These are phyloP conservation scores for Termitomyces sp. DNA, from an alignment of 768 basidiomycete genomes.

Conservation along the genomic window DNA sequence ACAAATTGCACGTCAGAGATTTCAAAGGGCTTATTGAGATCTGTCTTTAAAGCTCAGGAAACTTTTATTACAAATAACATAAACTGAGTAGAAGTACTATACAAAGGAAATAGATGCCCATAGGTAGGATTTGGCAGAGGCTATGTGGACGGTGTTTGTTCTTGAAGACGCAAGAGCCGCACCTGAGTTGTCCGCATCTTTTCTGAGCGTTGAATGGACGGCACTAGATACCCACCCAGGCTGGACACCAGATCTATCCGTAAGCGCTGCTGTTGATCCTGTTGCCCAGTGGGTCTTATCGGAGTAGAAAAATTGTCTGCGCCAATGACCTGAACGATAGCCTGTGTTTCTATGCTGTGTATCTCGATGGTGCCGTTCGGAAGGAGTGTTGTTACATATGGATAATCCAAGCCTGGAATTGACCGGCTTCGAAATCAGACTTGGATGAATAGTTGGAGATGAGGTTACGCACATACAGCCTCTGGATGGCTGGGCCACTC, in stretches of 20 bases:
- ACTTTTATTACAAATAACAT: neutral
- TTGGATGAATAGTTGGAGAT: neutral
- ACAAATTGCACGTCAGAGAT: neutral
- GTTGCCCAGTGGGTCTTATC: constrained; percentile 16
- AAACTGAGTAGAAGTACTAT: neutral
- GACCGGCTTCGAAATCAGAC: neutral
- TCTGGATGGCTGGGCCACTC: constrained; percentile 82
- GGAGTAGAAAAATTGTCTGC: constrained; percentile 28
- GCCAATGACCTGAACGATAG: constrained; percentile 65
- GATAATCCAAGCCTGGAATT: constrained; percentile 70
- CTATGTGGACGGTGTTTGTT: constrained; percentile 2
- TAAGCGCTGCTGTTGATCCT: constrained; percentile 21
- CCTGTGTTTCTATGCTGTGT: constrained; percentile 75
- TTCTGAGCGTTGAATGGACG: constrained; percentile 45
- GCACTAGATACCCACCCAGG: constrained; percentile 44
- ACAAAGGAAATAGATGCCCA: neutral
- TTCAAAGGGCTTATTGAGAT: neutral
- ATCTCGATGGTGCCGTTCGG: constrained; percentile 78
- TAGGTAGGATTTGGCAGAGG: neutral
- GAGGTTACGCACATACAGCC: constrained; percentile 58
- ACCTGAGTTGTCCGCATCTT: constrained; percentile 44
- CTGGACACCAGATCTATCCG: constrained; percentile 37
- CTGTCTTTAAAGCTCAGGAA: neutral
- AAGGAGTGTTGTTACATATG: constrained; percentile 75
- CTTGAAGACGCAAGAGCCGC: constrained; percentile 17